Base-by-base conservation (phyloP, 139 green algal genomes). In the Nannochloris sp. region DNA sequence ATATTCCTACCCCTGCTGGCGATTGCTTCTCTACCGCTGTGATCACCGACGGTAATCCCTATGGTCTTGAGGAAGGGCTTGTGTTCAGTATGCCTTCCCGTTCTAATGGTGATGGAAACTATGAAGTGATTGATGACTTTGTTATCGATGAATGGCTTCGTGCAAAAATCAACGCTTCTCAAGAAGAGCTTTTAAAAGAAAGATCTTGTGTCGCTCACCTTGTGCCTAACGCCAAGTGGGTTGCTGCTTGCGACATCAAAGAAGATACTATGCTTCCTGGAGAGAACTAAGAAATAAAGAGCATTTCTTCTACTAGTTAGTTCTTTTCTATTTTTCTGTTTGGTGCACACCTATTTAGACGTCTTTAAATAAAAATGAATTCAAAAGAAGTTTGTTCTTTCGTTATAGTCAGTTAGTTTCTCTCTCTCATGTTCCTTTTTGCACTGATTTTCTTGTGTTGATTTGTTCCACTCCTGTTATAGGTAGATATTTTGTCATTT, bases 21-120 rank as follows among this genome's bases (percentile, higher is more conserved):
- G 91, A 97, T 83, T 96, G 89, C 81, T 97, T 96, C 83, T 90
- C 78, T 56, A 82, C 74, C 0, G 90, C 68, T 19, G 85, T 96
- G 3, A 77, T 59, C 79, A 87, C 81, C 1, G 86, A 92, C 54
- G 88, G 91, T 71, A 97, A 97, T 83, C 85, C 86, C 19, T 97
- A 96, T 72, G 89, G 89, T 60, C 79, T 95, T 38, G 53, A 67
- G 36, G 88, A 97, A 54, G 85, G 86, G 35, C 67, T 97, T 45
- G 76, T 92, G 57, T 97, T 88, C 85, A 89, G 75, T 54, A 90
- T 97, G 83, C 90, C 90, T 54, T 89, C 74, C 79, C 75, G 79
- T 64, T 93, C 77, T 24, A 81, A 79, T 37, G 85, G 90, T 32
- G 87, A 96, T 68, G 90, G 90, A 24, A 64, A 89, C 74, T 96